Conservation (phyloP, 2,329 filamentous ascomycete species). For the Elsinoe fawcettii region DNA sequence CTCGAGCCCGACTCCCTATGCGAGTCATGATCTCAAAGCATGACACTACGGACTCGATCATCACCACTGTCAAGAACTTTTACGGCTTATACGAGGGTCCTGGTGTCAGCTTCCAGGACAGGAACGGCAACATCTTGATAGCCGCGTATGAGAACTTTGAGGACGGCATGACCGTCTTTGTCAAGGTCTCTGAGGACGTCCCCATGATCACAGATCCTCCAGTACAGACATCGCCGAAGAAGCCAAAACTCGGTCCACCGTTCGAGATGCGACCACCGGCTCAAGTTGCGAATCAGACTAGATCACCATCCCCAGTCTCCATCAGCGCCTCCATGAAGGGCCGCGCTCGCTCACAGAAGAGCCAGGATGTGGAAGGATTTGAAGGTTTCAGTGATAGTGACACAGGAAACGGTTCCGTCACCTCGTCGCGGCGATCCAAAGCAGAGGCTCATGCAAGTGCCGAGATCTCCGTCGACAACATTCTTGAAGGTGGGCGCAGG, state of each 20-base stretch:
- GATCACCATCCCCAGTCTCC: slow-evolving; percentile 61
- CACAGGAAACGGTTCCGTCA: slow-evolving; percentile 64
- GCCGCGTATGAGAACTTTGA: slow-evolving; percentile 92
- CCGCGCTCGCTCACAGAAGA: slow-evolving; percentile 48
- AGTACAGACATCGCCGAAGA: slow-evolving; percentile 41
- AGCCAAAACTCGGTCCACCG: slow-evolving; percentile 54
- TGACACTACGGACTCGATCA: slow-evolving; percentile 94
- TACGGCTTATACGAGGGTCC: slow-evolving; percentile 82
- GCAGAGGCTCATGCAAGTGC: slow-evolving; percentile 83
- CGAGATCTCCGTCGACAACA: slow-evolving; percentile 96
- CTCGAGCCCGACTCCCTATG: slow-evolving; percentile 72
- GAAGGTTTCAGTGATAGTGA: slow-evolving; percentile 84
- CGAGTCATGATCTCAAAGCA: slow-evolving; percentile 87
- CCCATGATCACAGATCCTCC: slow-evolving; percentile 31
- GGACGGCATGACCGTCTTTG: slow-evolving; percentile 87
- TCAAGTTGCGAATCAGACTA: slow-evolving; percentile 44
- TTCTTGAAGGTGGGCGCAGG: slow-evolving; percentile 90
- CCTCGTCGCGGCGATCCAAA: slow-evolving; percentile 64
- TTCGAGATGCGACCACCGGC: slow-evolving; percentile 57
- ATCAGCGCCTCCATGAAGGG: slow-evolving; percentile 56
- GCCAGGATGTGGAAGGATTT: slow-evolving; percentile 57
- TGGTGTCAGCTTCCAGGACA: slow-evolving; percentile 92
- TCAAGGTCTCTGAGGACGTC: slow-evolving; percentile 46
- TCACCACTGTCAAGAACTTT: slow-evolving; percentile 98
- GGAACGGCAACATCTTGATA: slow-evolving; percentile 81